Evolutionary conservation across 495 filamentous ascomycete genomes (phyloP).

Genomic region (Penicillium manginii): DNA sequence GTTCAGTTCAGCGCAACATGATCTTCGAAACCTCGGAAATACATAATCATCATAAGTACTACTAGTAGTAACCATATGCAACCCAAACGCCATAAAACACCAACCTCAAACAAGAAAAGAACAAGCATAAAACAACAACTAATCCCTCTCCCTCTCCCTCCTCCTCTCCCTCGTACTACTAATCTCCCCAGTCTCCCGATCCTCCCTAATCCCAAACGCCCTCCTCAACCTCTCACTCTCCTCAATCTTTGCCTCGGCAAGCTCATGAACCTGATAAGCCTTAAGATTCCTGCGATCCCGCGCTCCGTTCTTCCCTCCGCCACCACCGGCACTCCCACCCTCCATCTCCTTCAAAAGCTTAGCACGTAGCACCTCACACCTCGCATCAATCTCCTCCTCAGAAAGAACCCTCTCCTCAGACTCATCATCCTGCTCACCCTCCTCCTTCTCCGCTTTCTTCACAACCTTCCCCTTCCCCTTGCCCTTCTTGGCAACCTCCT

Average conservation of each 20-base stretch:
- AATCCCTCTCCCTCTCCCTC: conserved; percentile 11
- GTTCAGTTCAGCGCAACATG: too few species aligned
- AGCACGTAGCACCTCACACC: conserved; percentile 35
- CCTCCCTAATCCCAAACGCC: conserved; percentile 84
- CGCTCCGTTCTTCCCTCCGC: conserved; percentile 5
- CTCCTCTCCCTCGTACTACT: conserved; percentile 50
- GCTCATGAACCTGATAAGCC: conserved; percentile 92
- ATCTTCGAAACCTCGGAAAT: too few species aligned
- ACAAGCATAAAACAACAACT: too few species aligned
- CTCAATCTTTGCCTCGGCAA: conserved; percentile 93
- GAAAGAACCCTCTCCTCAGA: not conserved
- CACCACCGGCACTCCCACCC: conserved; percentile 13
- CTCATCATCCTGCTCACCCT: conserved; percentile 61
- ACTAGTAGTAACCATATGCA: too few species aligned
- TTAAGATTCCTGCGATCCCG: conserved; percentile 66
- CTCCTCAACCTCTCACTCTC: conserved; percentile 89
- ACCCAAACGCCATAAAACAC: too few species aligned
- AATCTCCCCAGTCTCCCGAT: conserved; percentile 87
- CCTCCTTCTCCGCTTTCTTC: conserved; percentile 26
- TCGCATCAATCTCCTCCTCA: conserved; percentile 44
- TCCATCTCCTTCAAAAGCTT: conserved; percentile 41
- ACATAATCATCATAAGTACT: too few species aligned
- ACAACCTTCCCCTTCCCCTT: conserved; percentile 60
- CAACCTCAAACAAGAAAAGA: too few species aligned
- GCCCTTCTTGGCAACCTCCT: conserved; percentile 20